phyloP scores from a whole-genome alignment of 1,139 yeast genomes.

The Protomyces pachydermus region DNA sequence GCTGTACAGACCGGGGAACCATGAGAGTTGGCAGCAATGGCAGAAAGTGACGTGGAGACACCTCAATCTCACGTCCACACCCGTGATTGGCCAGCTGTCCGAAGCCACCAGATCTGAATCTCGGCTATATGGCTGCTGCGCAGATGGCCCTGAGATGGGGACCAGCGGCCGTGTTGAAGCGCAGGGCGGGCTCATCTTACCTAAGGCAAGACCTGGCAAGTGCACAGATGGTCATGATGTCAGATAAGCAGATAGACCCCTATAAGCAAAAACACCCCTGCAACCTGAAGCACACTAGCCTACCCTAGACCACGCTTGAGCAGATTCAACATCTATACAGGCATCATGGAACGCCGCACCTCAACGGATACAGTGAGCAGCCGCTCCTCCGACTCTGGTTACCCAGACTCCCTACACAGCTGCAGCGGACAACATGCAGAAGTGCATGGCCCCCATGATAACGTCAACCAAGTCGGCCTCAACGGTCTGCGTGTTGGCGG shows the following conservation, averaged over 20 bases:
- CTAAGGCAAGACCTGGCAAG: no score
- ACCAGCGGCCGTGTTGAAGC: no score
- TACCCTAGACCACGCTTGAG: not conserved
- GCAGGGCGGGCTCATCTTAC: no score
- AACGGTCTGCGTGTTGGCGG: constrained; percentile 25
- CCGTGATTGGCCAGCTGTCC: not conserved
- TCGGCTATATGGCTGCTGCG: not conserved
- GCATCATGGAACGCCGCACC: not conserved
- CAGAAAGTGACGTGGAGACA: not conserved
- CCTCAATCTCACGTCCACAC: no score
- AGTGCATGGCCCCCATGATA: constrained; percentile 21
- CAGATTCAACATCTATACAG: not conserved
- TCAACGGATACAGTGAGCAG: not conserved
- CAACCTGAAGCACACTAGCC: not conserved
- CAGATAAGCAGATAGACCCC: not conserved
- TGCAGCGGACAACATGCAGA: not conserved
- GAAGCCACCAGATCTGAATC: not conserved
- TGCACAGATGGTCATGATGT: not conserved
- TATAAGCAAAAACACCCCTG: not conserved
- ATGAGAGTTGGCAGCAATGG: not conserved
- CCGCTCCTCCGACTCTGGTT: constrained; percentile 23
- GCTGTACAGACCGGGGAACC: no score
- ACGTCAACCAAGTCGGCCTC: constrained; percentile 21
- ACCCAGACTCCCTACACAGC: constrained; percentile 16
- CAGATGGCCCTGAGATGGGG: no score